phyloP scores from a whole-genome alignment of 192 early-diverging fungal species.

The Backusella luteola region DNA sequence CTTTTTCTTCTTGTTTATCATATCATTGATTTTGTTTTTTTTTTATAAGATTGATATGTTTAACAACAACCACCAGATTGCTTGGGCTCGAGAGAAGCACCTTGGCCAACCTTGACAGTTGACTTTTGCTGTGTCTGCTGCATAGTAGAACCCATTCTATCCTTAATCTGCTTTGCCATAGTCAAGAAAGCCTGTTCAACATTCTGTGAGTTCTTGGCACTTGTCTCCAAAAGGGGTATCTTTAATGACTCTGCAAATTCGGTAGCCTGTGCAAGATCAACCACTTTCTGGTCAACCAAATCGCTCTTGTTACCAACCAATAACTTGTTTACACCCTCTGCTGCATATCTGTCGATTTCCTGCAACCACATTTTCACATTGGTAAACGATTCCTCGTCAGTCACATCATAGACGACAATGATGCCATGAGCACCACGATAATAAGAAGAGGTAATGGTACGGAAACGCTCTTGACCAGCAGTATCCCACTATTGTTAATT shows the following conservation, averaged over 20 bases:
- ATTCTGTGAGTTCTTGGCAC: conserved; percentile 95
- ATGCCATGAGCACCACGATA: conserved; percentile 96
- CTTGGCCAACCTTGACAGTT: conserved; percentile 15
- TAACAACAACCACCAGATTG: conserved; percentile 18
- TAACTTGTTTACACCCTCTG: conserved; percentile 94
- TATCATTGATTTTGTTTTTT: background rate
- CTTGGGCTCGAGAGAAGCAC: background rate
- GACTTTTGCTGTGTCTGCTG: conserved; percentile 21
- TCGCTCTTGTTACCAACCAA: conserved; percentile 97
- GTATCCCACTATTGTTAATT: conserved; percentile 76
- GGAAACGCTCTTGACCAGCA: conserved; percentile 96
- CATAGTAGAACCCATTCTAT: conserved; percentile 57
- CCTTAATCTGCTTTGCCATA: conserved; percentile 99
- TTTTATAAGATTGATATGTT: conserved; percentile 27
- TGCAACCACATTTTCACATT: conserved; percentile 97
- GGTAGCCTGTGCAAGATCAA: conserved; percentile 40
- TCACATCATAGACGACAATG: conserved; percentile 96
- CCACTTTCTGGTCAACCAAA: conserved; percentile 85
- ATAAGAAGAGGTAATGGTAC: conserved; percentile 94
- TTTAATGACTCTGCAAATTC: conserved; percentile 88
- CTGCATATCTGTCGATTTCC: conserved; percentile 95
- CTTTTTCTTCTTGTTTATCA: background rate
- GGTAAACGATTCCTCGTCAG: conserved; percentile 86
- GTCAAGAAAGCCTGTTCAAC: conserved; percentile 99
- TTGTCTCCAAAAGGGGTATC: conserved; percentile 97